Evolutionary conservation across 441 rosid genomes (phyloP).

Genomic region (Gossypium aridum): DNA sequence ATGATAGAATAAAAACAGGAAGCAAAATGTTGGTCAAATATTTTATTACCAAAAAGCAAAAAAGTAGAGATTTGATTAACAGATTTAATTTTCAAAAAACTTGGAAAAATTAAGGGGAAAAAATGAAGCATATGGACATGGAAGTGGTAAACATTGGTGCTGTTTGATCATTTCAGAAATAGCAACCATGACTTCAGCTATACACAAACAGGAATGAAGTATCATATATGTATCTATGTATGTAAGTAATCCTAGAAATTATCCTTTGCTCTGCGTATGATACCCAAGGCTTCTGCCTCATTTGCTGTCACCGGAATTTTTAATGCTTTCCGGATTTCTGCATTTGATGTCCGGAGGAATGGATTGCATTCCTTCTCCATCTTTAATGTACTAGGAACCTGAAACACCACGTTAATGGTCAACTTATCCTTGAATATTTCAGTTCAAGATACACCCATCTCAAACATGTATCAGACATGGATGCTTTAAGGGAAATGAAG

Average conservation of each 20-base stretch:
- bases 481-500: neutral
- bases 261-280: slow-evolving; percentile 73
- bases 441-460: neutral
- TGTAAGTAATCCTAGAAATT: slow-evolving; percentile 34
- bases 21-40: neutral
- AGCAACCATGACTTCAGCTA: slow-evolving; percentile 31
- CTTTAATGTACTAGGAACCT: slow-evolving; percentile 83
- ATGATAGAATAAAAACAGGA: neutral
- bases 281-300: slow-evolving; percentile 63
- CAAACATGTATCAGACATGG: neutral
- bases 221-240: neutral
- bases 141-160: slow-evolving; percentile 1
- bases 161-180: slow-evolving; percentile 10
- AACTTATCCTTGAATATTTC: neutral
- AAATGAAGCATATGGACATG: neutral
- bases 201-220: slow-evolving; percentile 15
- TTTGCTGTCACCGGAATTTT: slow-evolving; percentile 49
- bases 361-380: slow-evolving; percentile 90
- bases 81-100: neutral
- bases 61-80: neutral
- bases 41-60: neutral
- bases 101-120: neutral
- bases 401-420: neutral
- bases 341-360: slow-evolving; percentile 70
- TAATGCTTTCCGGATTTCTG: slow-evolving; percentile 57